phyloP scores from a whole-genome alignment of 148 eudicot genomes.

The Rhododendron henanense region DNA sequence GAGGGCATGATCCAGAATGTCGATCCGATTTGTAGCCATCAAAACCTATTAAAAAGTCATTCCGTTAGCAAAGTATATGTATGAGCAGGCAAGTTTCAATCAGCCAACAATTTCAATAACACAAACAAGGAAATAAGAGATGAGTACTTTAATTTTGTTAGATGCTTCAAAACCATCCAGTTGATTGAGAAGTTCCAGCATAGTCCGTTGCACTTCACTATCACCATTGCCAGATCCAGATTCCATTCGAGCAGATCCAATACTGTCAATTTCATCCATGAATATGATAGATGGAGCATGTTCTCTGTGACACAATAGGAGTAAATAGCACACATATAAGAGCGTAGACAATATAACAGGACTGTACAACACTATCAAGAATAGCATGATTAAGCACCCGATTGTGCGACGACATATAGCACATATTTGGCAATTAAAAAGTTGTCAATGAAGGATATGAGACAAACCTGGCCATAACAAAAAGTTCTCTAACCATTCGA shows the following conservation, averaged over 20 bases:
- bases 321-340: neutral
- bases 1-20: constrained; percentile 73
- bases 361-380: neutral
- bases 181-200: constrained; percentile 80
- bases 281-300: constrained; percentile 89
- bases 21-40: constrained; percentile 82
- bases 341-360: neutral
- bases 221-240: constrained; percentile 84
- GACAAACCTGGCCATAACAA: constrained; percentile 80
- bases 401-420: neutral
- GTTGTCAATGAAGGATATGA: neutral
- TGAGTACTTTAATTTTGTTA: constrained; percentile 62
- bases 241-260: constrained; percentile 85
- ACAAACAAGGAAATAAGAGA: neutral
- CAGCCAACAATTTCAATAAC: neutral
- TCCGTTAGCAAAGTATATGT: neutral
- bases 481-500: constrained; percentile 83
- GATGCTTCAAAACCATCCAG: constrained; percentile 88
- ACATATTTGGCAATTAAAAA: neutral
- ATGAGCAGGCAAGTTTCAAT: neutral
- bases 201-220: constrained; percentile 79
- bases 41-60: constrained; percentile 33
- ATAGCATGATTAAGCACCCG: neutral
- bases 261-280: constrained; percentile 88
- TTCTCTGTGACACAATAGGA: constrained; percentile 40